Percentiles rank a stretch among this genome's conserved stretches.
These are phyloP conservation scores for Solanum sejunctum DNA, from an alignment of 257 asterid species.

Conservation along the genomic window DNA sequence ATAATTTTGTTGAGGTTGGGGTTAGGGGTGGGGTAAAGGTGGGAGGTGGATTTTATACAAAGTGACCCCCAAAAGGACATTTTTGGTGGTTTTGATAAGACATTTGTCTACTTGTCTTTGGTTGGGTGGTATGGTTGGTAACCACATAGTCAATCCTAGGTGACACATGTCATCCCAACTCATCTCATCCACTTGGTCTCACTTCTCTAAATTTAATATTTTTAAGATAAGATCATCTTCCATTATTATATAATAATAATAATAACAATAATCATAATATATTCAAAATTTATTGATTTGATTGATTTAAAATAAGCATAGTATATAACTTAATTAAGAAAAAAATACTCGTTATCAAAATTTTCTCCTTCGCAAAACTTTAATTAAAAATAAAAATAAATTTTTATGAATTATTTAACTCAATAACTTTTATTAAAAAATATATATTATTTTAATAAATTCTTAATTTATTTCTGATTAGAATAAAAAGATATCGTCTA, in stretches of 20 bases:
- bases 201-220: not conserved
- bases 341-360: accelerated
- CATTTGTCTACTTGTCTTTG: not conserved
- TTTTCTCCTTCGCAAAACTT: not conserved
- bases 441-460: too few species aligned
- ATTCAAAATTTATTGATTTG: not conserved
- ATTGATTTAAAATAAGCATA: not conserved
- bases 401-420: not conserved
- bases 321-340: not conserved
- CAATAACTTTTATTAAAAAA: too few species aligned
- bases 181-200: not conserved
- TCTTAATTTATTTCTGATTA: not conserved
- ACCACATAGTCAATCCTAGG: not conserved
- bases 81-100: conserved; percentile 1
- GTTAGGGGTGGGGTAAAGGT: too few species aligned
- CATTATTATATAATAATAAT: not conserved
- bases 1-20: too few species aligned
- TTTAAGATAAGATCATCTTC: not conserved
- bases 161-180: not conserved
- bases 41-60: not conserved
- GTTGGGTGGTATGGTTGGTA: not conserved
- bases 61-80: conserved; percentile 3
- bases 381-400: accelerated
- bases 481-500: not conserved
- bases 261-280: not conserved